These are phyloP conservation scores for Erysimum cheiranthoides DNA, from an alignment of 345 rosid species.

Conservation along the genomic window DNA sequence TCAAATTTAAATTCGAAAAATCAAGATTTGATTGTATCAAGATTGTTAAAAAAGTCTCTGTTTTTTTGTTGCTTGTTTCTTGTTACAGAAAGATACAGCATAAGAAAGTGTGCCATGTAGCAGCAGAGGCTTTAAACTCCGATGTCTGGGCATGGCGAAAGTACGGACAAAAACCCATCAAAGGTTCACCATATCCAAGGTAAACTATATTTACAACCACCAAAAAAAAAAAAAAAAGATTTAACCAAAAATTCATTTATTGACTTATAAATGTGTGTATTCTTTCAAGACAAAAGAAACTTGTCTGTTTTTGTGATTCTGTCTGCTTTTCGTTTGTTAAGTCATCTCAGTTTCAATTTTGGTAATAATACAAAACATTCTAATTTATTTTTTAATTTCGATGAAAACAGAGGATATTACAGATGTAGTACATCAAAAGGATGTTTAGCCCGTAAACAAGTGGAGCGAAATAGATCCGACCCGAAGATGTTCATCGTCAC, in stretches of 20 bases:
- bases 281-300: conserved; percentile 33
- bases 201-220: not conserved
- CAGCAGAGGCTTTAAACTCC: conserved; percentile 83
- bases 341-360: conserved; percentile 6
- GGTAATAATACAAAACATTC: conserved; percentile 1
- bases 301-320: conserved; percentile 37
- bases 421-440: conserved; percentile 96
- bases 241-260: conserved; percentile 26
- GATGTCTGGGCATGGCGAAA: conserved; percentile 99
- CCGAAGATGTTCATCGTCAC: conserved; percentile 90
- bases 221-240: not conserved
- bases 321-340: conserved; percentile 15
- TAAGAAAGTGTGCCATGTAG: conserved; percentile 89
- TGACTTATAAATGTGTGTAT: conserved; percentile 35
- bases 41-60: conserved; percentile 17
- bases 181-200: conserved; percentile 99
- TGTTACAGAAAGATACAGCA: conserved; percentile 78
- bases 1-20: not conserved
- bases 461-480: conserved; percentile 96
- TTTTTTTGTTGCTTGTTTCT: conserved; percentile 13
- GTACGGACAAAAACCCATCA: conserved; percentile 99
- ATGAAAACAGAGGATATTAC: conserved; percentile 77
- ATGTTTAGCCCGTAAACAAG: conserved; percentile 96
- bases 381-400: not conserved
- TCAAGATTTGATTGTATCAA: not conserved